phyloP scores from a whole-genome alignment of 352 stramenopile genomes.

The Pythium plurisporium region DNA sequence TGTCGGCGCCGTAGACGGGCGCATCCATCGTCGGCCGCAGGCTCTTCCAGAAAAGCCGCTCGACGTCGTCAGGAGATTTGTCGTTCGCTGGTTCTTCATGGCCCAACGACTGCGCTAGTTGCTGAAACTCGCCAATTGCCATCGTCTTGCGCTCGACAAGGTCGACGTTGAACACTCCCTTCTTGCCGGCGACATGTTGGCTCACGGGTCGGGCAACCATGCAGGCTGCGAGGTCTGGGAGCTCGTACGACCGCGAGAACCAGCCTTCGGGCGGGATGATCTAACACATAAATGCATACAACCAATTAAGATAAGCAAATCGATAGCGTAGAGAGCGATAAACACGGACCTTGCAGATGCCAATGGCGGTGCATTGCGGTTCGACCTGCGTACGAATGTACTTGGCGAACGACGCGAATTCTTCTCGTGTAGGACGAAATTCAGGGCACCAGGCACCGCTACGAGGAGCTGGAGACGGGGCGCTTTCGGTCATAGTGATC shows the following conservation, averaged over 20 bases:
- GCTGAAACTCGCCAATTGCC: slow-evolving; percentile 55
- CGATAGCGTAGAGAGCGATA: too few species aligned
- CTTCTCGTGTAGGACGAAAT: slow-evolving; percentile 73
- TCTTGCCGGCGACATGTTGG: slow-evolving; percentile 87
- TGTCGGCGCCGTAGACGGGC: slow-evolving; percentile 89
- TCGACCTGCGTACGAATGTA: slow-evolving; percentile 86
- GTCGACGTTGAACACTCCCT: slow-evolving; percentile 89
- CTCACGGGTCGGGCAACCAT: slow-evolving; percentile 62
- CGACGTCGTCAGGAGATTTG: slow-evolving; percentile 41
- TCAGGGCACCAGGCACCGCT: slow-evolving; percentile 70
- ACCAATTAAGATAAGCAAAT: background rate
- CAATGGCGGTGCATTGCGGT: slow-evolving; percentile 63
- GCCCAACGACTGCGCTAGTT: slow-evolving; percentile 30
- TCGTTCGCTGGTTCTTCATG: slow-evolving; percentile 26
- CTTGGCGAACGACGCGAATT: slow-evolving; percentile 82
- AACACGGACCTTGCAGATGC: slow-evolving; percentile 89
- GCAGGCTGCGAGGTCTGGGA: slow-evolving; percentile 36
- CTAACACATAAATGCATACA: slow-evolving; percentile 16
- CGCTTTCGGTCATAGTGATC: background rate
- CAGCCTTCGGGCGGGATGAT: slow-evolving; percentile 71
- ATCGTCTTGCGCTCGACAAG: slow-evolving; percentile 83
- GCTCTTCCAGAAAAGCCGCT: slow-evolving; percentile 87
- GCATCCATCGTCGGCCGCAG: slow-evolving; percentile 82
- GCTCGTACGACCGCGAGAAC: slow-evolving; percentile 67
- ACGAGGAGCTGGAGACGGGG: background rate